Evolutionary conservation across 345 rosid genomes (phyloP).

Genomic region (Salix brachista): DNA sequence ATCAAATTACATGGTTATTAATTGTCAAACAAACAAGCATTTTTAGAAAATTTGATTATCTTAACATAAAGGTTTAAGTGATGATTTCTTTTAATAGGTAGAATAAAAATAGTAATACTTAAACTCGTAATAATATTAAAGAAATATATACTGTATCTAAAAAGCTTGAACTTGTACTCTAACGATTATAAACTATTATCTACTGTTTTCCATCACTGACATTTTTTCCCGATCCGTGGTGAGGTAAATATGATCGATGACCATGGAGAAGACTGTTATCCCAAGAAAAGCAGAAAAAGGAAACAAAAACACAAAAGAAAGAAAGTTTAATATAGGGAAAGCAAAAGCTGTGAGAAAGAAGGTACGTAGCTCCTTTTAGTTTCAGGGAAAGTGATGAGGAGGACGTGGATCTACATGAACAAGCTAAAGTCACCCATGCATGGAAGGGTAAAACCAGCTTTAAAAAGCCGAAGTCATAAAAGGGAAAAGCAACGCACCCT

Average conservation of each 20-base stretch:
- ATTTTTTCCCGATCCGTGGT: neutral
- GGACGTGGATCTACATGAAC: neutral
- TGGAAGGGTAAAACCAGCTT: neutral
- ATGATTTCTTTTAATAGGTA: too few species aligned
- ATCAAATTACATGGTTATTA: too few species aligned
- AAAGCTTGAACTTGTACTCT: neutral
- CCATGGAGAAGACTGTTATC: neutral
- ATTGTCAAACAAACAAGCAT: too few species aligned
- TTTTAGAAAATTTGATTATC: too few species aligned
- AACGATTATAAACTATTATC: neutral
- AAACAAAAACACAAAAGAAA: neutral
- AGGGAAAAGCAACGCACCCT: neutral
- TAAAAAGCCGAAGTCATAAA: neutral
- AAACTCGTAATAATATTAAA: too few species aligned
- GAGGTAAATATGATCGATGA: neutral
- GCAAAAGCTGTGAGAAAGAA: slow-evolving; percentile 19
- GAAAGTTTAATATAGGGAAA: neutral
- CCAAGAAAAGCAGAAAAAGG: neutral
- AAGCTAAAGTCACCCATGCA: slow-evolving; percentile 14
- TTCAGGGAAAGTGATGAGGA: neutral
- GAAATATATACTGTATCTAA: too few species aligned
- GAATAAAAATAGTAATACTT: too few species aligned
- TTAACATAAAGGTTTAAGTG: too few species aligned
- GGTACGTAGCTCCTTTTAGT: neutral
- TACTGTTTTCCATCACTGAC: too few species aligned